Percentiles rank a stretch among this genome's conserved stretches.
phyloP scores from a whole-genome alignment of 2,329 filamentous ascomycete species.

The Paraconiothyrium brasiliense region DNA sequence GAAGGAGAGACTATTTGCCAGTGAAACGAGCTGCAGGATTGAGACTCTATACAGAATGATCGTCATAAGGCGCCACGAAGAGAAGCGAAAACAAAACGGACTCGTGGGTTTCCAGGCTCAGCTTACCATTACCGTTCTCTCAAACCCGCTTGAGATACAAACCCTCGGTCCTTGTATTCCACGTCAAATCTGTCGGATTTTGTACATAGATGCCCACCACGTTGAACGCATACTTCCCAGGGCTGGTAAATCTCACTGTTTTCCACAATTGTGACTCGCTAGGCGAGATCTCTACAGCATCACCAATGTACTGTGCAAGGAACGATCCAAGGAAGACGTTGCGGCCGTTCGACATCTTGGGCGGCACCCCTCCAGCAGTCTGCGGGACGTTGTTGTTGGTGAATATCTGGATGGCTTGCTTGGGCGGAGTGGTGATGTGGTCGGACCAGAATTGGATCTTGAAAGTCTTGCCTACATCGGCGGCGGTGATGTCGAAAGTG shows the following conservation, averaged over 20 bases:
- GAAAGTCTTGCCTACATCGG: conserved; percentile 11
- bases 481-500: conserved; percentile 14
- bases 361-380: neutral
- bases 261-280: neutral
- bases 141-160: neutral
- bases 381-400: neutral
- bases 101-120: too few relatives aligned
- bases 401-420: neutral
- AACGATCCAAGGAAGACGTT: neutral
- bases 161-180: neutral
- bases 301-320: neutral
- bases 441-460: conserved; percentile 7
- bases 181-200: neutral
- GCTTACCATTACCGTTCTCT: neutral
- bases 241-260: neutral
- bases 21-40: too few relatives aligned
- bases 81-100: too few relatives aligned
- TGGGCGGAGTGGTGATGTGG: neutral
- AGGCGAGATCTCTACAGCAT: neutral
- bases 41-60: too few relatives aligned
- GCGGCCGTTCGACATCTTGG: neutral
- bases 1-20: too few relatives aligned
- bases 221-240: neutral
- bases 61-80: too few relatives aligned
- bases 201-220: neutral